Base-by-base conservation (phyloP, 805 yeast species). In the Ogataea parapolymorpha region DNA sequence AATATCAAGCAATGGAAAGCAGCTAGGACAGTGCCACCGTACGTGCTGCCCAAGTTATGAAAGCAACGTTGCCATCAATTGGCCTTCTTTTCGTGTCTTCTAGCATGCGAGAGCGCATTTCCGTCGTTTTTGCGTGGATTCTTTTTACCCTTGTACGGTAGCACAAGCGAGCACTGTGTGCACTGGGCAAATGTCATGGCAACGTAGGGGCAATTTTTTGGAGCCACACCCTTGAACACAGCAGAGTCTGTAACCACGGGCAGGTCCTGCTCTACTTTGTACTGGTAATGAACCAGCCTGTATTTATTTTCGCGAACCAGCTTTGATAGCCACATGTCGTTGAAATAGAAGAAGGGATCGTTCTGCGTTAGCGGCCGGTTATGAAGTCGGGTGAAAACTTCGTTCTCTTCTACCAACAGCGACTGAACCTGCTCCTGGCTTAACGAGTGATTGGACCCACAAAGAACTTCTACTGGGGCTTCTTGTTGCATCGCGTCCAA, bases 281-380 rank as follows among this genome's bases (percentile, higher is more conserved):
- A 43, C 9, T 18, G 30, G 14, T 39, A 15, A 31, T 43, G 47
- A 27, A 39, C 18, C 29, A 43, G 20, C 6, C 18, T 18, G 33
- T 37, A 43, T 27, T 39, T 39, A 11, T 25, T 25, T 25, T 36
- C 41, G 15, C 34, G 33, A 10, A 43, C 41, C n/a, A 43, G 28
- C 17, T 29, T 43, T 15, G 41, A 15, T 6, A 42, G 39, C 46
- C 46, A 42, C n/a, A 12, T 20, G 27, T 42, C 46, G 31, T 42
- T 42, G 29, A 42, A 38, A 23, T 33, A 44, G 27, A 35, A 44
- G 25, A 35, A 10, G 3, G 44, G 41, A 14, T 38, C 42, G n/a
- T 12, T 14, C 12, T 13, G 13, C 16, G 13, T 13, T 4, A 39
- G 29, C n/a, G 22, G 27, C 16, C 14, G 9, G 12, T 26, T 35